A percentile compares a stretch with the other conserved stretches of the same genome.
These are phyloP conservation scores for Backusella mclennaniae DNA, from an alignment of 192 early-diverging fungal genomes.

Conservation along the genomic window DNA sequence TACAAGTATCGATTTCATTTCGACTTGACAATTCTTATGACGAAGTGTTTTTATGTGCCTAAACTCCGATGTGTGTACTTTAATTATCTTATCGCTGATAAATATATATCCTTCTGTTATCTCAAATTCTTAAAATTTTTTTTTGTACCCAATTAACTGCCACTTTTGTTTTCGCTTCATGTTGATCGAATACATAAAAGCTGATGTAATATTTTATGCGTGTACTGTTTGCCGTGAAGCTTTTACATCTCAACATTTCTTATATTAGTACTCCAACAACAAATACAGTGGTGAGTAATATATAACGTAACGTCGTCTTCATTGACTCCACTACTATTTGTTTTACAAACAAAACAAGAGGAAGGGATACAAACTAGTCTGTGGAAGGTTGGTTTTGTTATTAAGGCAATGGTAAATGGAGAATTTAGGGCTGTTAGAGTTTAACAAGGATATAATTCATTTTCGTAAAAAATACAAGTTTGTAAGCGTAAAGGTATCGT, in stretches of 20 bases:
- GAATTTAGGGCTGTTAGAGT: not conserved
- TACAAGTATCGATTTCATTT: not conserved
- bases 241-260: not conserved
- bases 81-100: constrained; percentile 1
- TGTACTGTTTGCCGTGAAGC: not conserved
- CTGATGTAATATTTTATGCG: not conserved
- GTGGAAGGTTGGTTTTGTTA: not conserved
- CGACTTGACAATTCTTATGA: constrained; percentile 11
- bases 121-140: constrained; percentile 6
- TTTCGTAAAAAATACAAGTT: not conserved
- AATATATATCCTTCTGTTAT: constrained; percentile 8
- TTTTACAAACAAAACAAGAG: not conserved
- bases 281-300: not conserved
- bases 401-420: not conserved
- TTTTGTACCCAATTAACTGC: constrained; percentile 1
- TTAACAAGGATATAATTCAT: not conserved
- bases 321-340: not conserved
- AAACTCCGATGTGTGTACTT: not conserved
- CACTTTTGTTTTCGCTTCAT: not conserved
- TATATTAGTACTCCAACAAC: not conserved
- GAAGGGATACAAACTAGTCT: not conserved
- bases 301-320: not conserved
- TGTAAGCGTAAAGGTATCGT: not conserved
- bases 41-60: not conserved
- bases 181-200: not conserved